Conservation (phyloP, 805 yeast genomes). For the Brettanomyces naardenensis region DNA sequence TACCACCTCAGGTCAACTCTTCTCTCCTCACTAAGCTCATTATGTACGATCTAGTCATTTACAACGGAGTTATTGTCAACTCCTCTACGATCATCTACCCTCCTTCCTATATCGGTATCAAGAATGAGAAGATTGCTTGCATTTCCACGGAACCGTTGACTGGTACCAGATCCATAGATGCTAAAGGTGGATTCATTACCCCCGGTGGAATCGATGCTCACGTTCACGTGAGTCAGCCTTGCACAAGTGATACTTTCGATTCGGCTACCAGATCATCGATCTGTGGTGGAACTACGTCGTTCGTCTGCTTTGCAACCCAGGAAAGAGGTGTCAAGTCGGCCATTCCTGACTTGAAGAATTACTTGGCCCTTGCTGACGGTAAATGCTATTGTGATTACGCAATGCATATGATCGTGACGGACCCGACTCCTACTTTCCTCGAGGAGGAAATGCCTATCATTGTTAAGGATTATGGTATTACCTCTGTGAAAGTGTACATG, state of each 20-base stretch:
- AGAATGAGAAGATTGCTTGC: slow-evolving; percentile 13
- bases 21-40: no score
- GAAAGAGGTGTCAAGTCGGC: slow-evolving; percentile 24
- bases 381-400: slow-evolving; percentile 39
- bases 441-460: slow-evolving; percentile 25
- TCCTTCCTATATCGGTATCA: slow-evolving; percentile 33
- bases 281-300: slow-evolving; percentile 44
- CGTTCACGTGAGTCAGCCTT: slow-evolving; percentile 38
- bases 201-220: slow-evolving; percentile 48
- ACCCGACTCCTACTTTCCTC: slow-evolving; percentile 13
- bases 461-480: slow-evolving; percentile 28
- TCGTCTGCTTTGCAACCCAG: slow-evolving; percentile 40
- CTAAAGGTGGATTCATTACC: slow-evolving; percentile 38
- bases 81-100: slow-evolving; percentile 21
- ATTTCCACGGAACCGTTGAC: slow-evolving; percentile 13
- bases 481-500: slow-evolving; percentile 36
- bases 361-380: slow-evolving; percentile 25
- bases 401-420: slow-evolving; percentile 35
- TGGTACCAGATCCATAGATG: slow-evolving; percentile 26
- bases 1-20: no score
- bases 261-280: slow-evolving; percentile 38
- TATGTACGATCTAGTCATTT: slow-evolving; percentile 30
- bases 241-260: slow-evolving; percentile 36
- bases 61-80: slow-evolving; percentile 25
- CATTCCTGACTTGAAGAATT: slow-evolving; percentile 8